phyloP scores from a whole-genome alignment of 1,284 basidiomycete genomes.

The Singerocomus inundabilis region DNA sequence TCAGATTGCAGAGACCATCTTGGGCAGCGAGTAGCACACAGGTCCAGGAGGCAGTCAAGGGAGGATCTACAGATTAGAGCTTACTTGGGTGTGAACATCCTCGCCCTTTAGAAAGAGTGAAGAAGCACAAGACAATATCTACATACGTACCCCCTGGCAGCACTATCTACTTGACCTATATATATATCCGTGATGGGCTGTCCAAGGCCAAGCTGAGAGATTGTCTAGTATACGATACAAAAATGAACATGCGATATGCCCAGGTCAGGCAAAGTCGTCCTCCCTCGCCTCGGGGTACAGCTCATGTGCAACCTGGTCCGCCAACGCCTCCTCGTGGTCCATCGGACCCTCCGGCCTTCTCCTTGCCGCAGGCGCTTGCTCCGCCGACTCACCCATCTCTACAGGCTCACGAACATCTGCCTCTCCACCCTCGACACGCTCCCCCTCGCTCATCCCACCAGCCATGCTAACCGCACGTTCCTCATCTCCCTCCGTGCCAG shows the following conservation, averaged over 20 bases:
- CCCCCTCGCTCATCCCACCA: not conserved
- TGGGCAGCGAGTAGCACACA: slow-evolving; percentile 3
- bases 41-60: slow-evolving; percentile 2
- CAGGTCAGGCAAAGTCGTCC: too few species aligned
- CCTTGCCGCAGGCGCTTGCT: not conserved
- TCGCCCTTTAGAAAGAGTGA: not conserved
- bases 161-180: not conserved
- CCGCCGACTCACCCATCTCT: not conserved
- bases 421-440: not conserved
- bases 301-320: slow-evolving; percentile 28
- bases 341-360: slow-evolving; percentile 39
- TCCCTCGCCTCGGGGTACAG: slow-evolving; percentile 35
- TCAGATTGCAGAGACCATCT: not conserved
- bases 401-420: slow-evolving; percentile 5
- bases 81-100: too few species aligned
- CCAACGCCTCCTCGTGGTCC: slow-evolving; percentile 44
- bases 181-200: too few species aligned
- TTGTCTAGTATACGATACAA: not conserved
- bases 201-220: too few species aligned
- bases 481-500: not conserved
- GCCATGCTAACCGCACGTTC: slow-evolving; percentile 22
- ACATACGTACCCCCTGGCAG: not conserved
- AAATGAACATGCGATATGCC: not conserved
- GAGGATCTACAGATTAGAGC: not conserved
- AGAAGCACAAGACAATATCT: not conserved